Base-by-base conservation (phyloP, 1,284 basidiomycete species). In the Wolfiporia cocos region DNA sequence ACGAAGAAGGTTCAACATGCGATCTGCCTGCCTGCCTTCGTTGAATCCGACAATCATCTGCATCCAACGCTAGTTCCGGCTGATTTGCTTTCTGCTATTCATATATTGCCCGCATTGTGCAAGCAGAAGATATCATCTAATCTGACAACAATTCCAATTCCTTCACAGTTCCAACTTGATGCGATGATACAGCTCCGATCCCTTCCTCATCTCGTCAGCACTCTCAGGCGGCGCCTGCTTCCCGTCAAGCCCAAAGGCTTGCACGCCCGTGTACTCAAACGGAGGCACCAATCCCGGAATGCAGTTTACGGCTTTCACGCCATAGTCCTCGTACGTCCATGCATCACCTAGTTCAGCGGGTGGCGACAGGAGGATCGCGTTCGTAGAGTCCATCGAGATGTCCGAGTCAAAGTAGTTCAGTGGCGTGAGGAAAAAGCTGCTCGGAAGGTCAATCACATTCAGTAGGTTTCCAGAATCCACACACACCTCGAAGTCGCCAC, bases 391-490 rank as follows among this genome's bases (percentile, higher is more conserved):
- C 58, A 81, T 70, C 11, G 74, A 74, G 39, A 76, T 62, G 54
- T 81, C 79, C 38, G 69, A 62, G 58, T 82, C 78, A 58, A 79
- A 76, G 64, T 75, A 83, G 61, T 83, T 82, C 49, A 80, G 65
- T 2, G 78, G 80, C 0, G 72, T 71, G 15, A 83, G 58, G 48
- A 80, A 65, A 56, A 83, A 77, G 49, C 76, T 78, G 36, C 17
- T 36, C 12, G 43, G 5, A 18, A n/a, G 41, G 36, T 30, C 14
- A 20, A 33, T 39, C 41, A 43, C 35, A 23, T 32, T 19, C 22
- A 39, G 1, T 24, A 19, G 6, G 20, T 28, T 17, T 28, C 14
- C 26, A 9, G 26, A 28, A 28, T 14, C 9, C 14, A 28, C 23
- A 26, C 21, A 20, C 45, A 74, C 74, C 70, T 76, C 0, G 77